These are phyloP conservation scores for Neofusicoccum laricinum DNA, from an alignment of 2,329 filamentous ascomycete species.

Conservation along the genomic window DNA sequence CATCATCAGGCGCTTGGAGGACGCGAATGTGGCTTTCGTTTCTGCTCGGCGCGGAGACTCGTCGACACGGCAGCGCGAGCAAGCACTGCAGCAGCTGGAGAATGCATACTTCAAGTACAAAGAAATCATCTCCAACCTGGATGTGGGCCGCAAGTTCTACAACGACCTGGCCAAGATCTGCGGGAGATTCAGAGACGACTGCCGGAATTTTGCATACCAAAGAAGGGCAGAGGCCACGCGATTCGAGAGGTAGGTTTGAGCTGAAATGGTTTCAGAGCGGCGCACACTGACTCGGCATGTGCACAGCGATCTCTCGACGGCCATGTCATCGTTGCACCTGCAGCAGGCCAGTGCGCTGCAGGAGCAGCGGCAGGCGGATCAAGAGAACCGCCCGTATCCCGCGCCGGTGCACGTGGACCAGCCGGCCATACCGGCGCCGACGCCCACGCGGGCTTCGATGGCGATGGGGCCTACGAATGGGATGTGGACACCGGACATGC, in stretches of 20 bases:
- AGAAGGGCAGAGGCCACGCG: constrained; percentile 76
- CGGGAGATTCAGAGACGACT: constrained; percentile 77
- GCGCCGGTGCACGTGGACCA: constrained; percentile 9
- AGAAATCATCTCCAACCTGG: constrained; percentile 87
- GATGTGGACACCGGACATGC: constrained; percentile 78
- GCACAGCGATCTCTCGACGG: constrained; percentile 54
- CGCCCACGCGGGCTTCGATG: constrained; percentile 38
- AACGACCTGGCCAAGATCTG: constrained; percentile 92
- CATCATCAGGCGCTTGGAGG: constrained; percentile 65
- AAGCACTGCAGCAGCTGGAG: constrained; percentile 82
- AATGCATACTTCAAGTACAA: constrained; percentile 95
- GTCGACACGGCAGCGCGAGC: constrained; percentile 71
- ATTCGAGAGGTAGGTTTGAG: constrained; percentile 56
- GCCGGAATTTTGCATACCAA: constrained; percentile 73
- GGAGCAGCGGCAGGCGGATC: constrained; percentile 47
- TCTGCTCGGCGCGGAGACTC: constrained; percentile 66
- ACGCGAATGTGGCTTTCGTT: constrained; percentile 76
- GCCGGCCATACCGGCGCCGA: constrained; percentile 19
- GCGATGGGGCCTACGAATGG: constrained; percentile 37
- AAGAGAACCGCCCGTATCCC: constrained; percentile 38
- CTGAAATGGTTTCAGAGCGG: not conserved
- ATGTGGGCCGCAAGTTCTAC: constrained; percentile 92
- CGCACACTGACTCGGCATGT: not conserved
- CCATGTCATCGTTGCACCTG: constrained; percentile 59
- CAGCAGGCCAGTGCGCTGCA: constrained; percentile 44